Base-by-base conservation (phyloP, 768 basidiomycete species). In the Boletus barrowsii region DNA sequence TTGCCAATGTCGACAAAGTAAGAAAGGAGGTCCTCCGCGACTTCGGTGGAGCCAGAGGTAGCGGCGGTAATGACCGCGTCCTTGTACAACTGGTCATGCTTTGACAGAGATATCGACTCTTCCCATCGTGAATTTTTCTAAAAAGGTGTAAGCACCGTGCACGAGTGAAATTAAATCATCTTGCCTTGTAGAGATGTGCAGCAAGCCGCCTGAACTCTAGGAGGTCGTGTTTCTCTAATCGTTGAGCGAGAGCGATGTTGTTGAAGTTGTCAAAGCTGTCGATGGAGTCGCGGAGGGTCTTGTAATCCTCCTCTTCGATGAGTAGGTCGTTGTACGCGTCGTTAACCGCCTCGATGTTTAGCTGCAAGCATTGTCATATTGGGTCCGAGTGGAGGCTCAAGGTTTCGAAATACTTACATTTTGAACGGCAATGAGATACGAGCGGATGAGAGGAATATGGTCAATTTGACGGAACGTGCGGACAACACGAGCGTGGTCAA, bases 241-340 rank as follows among this genome's bases (percentile, higher is more conserved):
- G 83, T 63, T 82, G 82, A 1, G 96, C 95, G 32, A 99, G 84
- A 30, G 76, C 80, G 55, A 93, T 84, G 62, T 90, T 93, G 73
- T 98, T 91, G 76, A 97, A 99, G 73, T 97, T 98, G 73, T 98
- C 94, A 67, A 97, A 95, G 70, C 94, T 94, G 74, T 98, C 96
- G 49, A 98, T 95, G 10, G 93, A 95, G 71, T 97, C 97, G 10
- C 96, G 90, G 9, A 99, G 82, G 0, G 96, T 98, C 72, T 96
- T 93, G 78, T 95, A 93, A 68, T 99, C 96, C 73, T 99, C 97
- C 71, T 99, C 97, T 71, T 99, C 97, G 55, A 99, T 98, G 41
- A 98, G 79, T n/a, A 99, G 77, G 65, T 93, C 90, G 64, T 98
- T 98, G 76, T 97, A 98, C 9, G 96, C 95, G 61, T 97, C 94